Conservation (phyloP, 73 alveolate genomes). For the Stentor roeselii region DNA sequence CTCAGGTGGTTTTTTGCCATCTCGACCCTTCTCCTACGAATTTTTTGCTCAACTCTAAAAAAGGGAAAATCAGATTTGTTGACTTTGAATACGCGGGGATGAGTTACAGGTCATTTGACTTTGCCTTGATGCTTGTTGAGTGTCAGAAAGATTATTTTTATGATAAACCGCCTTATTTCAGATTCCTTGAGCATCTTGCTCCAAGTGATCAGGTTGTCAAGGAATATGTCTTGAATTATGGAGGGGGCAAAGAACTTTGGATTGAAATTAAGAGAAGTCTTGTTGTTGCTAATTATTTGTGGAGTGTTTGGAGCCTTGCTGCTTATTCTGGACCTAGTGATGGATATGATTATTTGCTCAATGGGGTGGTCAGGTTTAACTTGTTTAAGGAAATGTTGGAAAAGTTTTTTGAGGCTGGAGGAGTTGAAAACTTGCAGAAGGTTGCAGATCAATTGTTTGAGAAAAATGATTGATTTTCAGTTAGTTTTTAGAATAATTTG, state of each 20-base stretch:
- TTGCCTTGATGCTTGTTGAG: background rate
- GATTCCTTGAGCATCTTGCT: background rate
- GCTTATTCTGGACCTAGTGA: background rate
- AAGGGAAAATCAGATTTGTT: background rate
- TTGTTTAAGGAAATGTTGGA: background rate
- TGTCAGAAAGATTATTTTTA: background rate
- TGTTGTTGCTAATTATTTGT: background rate
- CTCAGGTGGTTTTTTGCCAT: conserved; percentile 14
- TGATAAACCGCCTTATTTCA: background rate
- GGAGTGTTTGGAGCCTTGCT: conserved; percentile 21
- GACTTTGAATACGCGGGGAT: conserved; percentile 10
- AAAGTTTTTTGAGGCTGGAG: background rate
- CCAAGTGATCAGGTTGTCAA: conserved; percentile 8
- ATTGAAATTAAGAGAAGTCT: conserved; percentile 5
- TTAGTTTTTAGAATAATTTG: background rate
- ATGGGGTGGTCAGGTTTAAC: background rate
- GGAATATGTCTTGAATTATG: background rate
- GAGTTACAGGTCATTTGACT: background rate
- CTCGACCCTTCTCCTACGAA: background rate
- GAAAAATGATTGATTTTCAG: too few species aligned
- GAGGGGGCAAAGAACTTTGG: conserved; percentile 17
- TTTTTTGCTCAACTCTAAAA: background rate
- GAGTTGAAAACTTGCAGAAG: background rate
- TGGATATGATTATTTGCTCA: background rate
- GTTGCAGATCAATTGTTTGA: background rate